These are phyloP conservation scores for Ceratobasidium sp. DNA, from an alignment of 1,284 basidiomycete genomes.

Conservation along the genomic window DNA sequence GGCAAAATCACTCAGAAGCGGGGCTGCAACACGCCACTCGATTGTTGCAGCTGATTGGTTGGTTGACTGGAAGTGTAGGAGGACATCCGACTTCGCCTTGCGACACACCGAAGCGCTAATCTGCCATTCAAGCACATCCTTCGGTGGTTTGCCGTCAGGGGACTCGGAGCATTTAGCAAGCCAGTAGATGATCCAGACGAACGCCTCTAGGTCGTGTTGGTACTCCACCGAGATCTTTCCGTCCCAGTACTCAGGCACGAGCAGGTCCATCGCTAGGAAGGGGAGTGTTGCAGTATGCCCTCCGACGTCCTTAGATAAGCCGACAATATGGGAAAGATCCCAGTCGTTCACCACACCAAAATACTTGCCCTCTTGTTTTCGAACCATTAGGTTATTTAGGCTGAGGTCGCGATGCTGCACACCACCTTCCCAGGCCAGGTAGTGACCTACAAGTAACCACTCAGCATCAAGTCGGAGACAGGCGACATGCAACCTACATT, in stretches of 20 bases:
- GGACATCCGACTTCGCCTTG: too few relatives aligned
- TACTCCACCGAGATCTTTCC: neutral
- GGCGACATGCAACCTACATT: neutral
- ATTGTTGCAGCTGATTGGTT: too few relatives aligned
- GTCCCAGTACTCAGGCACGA: neutral
- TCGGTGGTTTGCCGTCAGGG: too few relatives aligned
- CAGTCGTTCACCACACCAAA: conserved; percentile 11
- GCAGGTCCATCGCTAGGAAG: neutral
- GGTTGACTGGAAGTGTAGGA: too few relatives aligned
- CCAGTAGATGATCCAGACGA: conserved; percentile 11
- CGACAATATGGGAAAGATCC: conserved; percentile 1
- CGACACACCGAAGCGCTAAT: too few relatives aligned
- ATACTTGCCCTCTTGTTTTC: neutral
- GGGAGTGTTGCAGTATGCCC: neutral
- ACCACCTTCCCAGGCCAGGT: neutral
- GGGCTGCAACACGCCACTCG: too few relatives aligned
- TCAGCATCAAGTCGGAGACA: neutral
- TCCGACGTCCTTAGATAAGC: neutral
- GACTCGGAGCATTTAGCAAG: too few relatives aligned
- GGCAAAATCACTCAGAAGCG: too few relatives aligned
- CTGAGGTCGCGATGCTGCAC: conserved; percentile 8
- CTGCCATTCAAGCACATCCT: too few relatives aligned
- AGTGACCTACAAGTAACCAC: neutral
- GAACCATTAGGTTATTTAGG: neutral
- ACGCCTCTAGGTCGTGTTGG: conserved; percentile 11